Evolutionary conservation across 2,329 filamentous ascomycete species (phyloP).

Genomic region (Mycosphaerella sp.): DNA sequence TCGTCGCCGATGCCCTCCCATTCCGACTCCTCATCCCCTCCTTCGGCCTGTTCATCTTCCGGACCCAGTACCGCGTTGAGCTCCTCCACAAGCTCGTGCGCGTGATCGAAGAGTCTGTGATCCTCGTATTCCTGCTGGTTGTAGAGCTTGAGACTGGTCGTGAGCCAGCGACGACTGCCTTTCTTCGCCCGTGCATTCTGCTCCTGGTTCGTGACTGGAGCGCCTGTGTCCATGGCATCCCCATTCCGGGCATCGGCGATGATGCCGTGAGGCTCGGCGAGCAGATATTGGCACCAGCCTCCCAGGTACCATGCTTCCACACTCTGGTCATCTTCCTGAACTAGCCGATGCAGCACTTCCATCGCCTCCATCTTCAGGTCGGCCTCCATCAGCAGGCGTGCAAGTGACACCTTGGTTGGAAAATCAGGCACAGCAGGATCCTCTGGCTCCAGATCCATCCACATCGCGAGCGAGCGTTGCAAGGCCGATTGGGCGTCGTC

Average conservation of each 20-base stretch:
- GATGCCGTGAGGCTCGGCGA: constrained; percentile 59
- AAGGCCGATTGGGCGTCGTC: constrained; percentile 78
- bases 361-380: constrained; percentile 79
- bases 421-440: constrained; percentile 76
- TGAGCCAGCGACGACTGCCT: constrained; percentile 75
- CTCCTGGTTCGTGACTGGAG: constrained; percentile 42
- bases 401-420: constrained; percentile 73
- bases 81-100: constrained; percentile 58
- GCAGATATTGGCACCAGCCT: constrained; percentile 82
- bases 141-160: constrained; percentile 74
- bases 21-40: constrained; percentile 35
- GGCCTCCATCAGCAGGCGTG: constrained; percentile 82
- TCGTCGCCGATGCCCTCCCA: constrained; percentile 34
- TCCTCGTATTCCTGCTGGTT: constrained; percentile 76
- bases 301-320: constrained; percentile 97
- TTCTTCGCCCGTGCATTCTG: constrained; percentile 48
- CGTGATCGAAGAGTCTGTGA: constrained; percentile 67
- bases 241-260: constrained; percentile 17
- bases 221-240: constrained; percentile 27
- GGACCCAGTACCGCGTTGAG: constrained; percentile 42
- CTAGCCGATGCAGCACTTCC: constrained; percentile 73
- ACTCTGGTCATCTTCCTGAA: constrained; percentile 85
- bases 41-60: constrained; percentile 39
- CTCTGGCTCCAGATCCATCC: constrained; percentile 69
- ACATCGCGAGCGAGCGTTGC: constrained; percentile 69